Conservation (phyloP, 2,329 filamentous ascomycete species). For the Claviceps capensis region DNA sequence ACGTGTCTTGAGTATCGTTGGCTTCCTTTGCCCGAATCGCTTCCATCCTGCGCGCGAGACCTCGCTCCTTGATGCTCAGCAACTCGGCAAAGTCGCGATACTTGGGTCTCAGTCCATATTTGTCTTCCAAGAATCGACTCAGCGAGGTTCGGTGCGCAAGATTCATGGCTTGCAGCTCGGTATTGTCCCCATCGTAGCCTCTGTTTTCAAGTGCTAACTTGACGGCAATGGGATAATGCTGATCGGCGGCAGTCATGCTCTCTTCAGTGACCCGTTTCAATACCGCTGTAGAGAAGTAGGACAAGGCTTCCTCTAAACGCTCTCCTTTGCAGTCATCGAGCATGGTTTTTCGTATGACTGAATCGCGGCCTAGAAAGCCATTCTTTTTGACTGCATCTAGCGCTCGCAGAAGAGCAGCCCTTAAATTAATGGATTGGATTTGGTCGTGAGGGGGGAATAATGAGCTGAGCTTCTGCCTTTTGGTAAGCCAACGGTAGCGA, state of each 20-base stretch:
- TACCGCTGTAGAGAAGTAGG: conserved; percentile 71
- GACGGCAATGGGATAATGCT: conserved; percentile 36
- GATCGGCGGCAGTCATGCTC: conserved; percentile 21
- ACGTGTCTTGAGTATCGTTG: conserved; percentile 14
- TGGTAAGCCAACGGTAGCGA: conserved; percentile 1
- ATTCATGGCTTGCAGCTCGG: conserved; percentile 49
- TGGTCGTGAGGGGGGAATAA: conserved; percentile 88
- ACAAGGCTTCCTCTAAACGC: conserved; percentile 73
- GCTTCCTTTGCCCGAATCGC: conserved; percentile 22
- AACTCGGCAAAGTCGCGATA: conserved; percentile 52
- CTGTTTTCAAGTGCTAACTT: conserved; percentile 44
- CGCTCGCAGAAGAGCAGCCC: conserved; percentile 66
- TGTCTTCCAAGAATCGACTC: conserved; percentile 41
- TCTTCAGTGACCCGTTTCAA: conserved; percentile 52
- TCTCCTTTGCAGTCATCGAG: conserved; percentile 92
- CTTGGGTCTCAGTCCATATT: conserved; percentile 41
- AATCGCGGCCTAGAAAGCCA: conserved; percentile 66
- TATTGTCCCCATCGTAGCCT: conserved; percentile 40
- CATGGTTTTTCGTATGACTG: conserved; percentile 82
- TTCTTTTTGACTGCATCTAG: conserved; percentile 82
- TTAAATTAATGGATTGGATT: conserved; percentile 79
- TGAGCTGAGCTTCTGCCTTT: conserved; percentile 61
- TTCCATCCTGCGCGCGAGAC: conserved; percentile 41
- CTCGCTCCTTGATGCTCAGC: conserved; percentile 47
- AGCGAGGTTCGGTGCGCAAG: conserved; percentile 62